Evolutionary conservation across 2,329 filamentous ascomycete species (phyloP).

Genomic region (Aspergillus proliferans): DNA sequence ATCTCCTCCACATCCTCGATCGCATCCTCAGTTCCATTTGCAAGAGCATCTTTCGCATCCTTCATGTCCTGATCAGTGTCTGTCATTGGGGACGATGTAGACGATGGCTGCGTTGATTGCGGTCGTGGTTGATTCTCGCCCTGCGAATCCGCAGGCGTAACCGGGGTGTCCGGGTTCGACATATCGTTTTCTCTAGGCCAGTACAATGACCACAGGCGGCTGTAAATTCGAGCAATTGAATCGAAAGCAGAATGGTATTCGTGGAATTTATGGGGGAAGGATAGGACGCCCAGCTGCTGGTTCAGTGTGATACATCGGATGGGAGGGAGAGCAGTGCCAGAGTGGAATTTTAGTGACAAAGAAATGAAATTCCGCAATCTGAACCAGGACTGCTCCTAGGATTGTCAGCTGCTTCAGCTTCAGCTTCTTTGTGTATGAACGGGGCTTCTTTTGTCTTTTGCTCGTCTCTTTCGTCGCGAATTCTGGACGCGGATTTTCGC

Average conservation of each 20-base stretch:
- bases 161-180: conserved; percentile 21
- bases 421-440: background rate
- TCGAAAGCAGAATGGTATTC: no score
- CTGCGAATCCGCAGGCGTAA: conserved; percentile 21
- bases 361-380: background rate
- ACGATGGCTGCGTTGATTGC: conserved; percentile 27
- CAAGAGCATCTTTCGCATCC: conserved; percentile 2
- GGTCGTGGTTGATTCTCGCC: conserved; percentile 17
- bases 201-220: background rate
- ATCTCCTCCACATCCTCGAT: conserved; percentile 31
- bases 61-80: conserved; percentile 11
- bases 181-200: conserved; percentile 9
- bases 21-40: conserved; percentile 15
- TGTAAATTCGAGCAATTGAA: background rate
- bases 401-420: background rate
- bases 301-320: background rate
- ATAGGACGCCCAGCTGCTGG: background rate
- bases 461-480: background rate
- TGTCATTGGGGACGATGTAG: conserved; percentile 26
- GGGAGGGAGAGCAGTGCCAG: background rate
- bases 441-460: background rate
- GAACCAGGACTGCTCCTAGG: background rate
- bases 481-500: conserved; percentile 26
- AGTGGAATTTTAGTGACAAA: background rate
- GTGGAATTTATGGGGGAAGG: no score